These are phyloP conservation scores for Kazachstania africana DNA, from an alignment of 805 yeast species.

Conservation along the genomic window DNA sequence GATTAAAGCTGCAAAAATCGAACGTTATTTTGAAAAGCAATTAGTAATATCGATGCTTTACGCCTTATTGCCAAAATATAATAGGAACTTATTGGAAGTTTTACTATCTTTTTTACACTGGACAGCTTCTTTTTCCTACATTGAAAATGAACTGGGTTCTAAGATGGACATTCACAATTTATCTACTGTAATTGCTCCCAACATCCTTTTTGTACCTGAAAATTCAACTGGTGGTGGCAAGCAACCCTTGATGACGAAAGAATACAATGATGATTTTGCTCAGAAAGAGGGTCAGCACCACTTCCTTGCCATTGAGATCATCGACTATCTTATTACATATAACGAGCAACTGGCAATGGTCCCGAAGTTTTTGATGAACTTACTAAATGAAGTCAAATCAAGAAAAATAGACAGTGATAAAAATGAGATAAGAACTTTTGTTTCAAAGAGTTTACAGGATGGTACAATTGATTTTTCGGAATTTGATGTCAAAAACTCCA, in stretches of 20 bases:
- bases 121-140: slow-evolving; percentile 91
- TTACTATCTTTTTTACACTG: slow-evolving; percentile 76
- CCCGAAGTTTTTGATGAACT: slow-evolving; percentile 49
- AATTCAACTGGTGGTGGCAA: slow-evolving; percentile 6
- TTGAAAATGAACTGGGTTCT: slow-evolving; percentile 82
- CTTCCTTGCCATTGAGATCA: slow-evolving; percentile 83
- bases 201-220: slow-evolving; percentile 48
- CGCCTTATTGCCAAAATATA: slow-evolving; percentile 67
- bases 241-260: slow-evolving; percentile 9
- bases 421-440: slow-evolving; percentile 11
- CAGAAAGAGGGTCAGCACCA: slow-evolving; percentile 54
- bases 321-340: slow-evolving; percentile 68
- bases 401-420: slow-evolving; percentile 5
- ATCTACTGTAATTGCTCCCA: slow-evolving; percentile 93
- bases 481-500: slow-evolving; percentile 15
- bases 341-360: slow-evolving; percentile 71
- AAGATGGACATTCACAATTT: slow-evolving; percentile 94
- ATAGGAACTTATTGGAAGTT: slow-evolving; percentile 81
- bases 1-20: slow-evolving; percentile 52
- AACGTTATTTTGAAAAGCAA: slow-evolving; percentile 38
- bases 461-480: slow-evolving; percentile 17
- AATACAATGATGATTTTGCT: slow-evolving; percentile 30
- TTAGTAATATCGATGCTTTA: slow-evolving; percentile 48
- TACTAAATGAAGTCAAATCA: slow-evolving; percentile 30
- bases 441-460: slow-evolving; percentile 7